Base-by-base conservation (phyloP, 1,139 yeast genomes). In the Taphrina confusa region DNA sequence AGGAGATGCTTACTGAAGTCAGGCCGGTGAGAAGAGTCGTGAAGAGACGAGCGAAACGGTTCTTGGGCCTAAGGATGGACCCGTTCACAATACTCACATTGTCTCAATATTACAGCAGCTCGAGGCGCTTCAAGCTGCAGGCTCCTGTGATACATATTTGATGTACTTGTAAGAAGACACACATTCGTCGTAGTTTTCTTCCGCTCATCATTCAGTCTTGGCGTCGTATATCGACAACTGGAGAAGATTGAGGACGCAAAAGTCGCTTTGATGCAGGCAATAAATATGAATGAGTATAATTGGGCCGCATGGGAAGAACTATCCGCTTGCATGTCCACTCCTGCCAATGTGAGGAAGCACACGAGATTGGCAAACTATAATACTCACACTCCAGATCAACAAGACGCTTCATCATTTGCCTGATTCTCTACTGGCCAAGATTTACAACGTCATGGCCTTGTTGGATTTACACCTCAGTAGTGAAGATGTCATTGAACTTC, bases 261-360 rank as follows among this genome's bases (percentile, higher is more conserved):
- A 20, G 23, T 23, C 64, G 23, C 75, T 96, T 0, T 71, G 87
- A 3, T 76, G 87, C 1, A 78, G 12, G 44, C 59, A 6, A 16
- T 56, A 2, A 11, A 8, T 5, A 3, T 11, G 28, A 22, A 46
- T 11, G 37, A 20, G 9, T 56, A 36, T 71, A 92, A 92, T 68
- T 92, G 97, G 97, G 82, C 92, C 60, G 87, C 95, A 62, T 94
- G 97, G 97, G 80, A 80, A 64, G 97, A 92, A 69, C 75, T 92
- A 37, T 75, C 85, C 12, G 76, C 82, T 2, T 84, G 94, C 57
- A 72, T 90, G 18, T 39, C 57, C 5, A 52, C 55, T 36, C 34
- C 57, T 6, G 50, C 50, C 18, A 52, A 28, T 28, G 74, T 80
- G 3, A 79, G 83, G 27, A n/a, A n/a, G n/a, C n/a, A n/a, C n/a